Base-by-base conservation (phyloP, 2,329 filamentous ascomycete species). In the Dactylellina drechsleri region DNA sequence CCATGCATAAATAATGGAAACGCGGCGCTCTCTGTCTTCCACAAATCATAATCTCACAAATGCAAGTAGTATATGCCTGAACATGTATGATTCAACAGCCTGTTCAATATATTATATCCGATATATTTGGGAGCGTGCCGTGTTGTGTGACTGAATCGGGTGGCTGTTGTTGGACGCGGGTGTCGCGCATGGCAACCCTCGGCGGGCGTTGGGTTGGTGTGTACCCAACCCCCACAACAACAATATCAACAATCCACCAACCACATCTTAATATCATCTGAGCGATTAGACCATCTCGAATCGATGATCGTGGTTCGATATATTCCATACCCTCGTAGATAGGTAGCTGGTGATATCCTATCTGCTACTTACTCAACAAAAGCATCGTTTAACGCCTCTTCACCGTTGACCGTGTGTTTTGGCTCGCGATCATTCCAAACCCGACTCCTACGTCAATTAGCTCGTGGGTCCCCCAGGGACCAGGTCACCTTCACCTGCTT, bases 1-100 rank as follows among this genome's bases (percentile, higher is more conserved):
- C 57, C 31, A 52, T 58, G 58, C 64, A 68, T 59, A 75, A 68
- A 68, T 68, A 75, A 75, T 75, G 57, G 58, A 68, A 75, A 64
- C 18, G 64, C 49, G 70, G 70, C 70, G 70, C 67, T 74, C 54
- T 74, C 70, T 40, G 56, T 58, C 61, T 28, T 52, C 26, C 8
- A 40, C 15, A 5, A 47, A 47, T 47, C 16, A 15, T 18, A 18
- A 23, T 23, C 23, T 23, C n/a, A n/a, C n/a, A n/a, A n/a, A n/a
- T n/a, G n/a, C n/a, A n/a, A n/a, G n/a, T n/a, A n/a, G n/a, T n/a
- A n/a, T 36, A 10, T 36, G 10, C 31, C 6, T 36, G 10, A 36
- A 10, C 31, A 36, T 36, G 31, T 36, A 36, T 36, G 31, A 36
- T 36, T 36, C 31, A 36, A 36, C 31, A 36, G 31, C 3, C 31